phyloP scores from a whole-genome alignment of 768 basidiomycete species.

The Peribolospora baueri region DNA sequence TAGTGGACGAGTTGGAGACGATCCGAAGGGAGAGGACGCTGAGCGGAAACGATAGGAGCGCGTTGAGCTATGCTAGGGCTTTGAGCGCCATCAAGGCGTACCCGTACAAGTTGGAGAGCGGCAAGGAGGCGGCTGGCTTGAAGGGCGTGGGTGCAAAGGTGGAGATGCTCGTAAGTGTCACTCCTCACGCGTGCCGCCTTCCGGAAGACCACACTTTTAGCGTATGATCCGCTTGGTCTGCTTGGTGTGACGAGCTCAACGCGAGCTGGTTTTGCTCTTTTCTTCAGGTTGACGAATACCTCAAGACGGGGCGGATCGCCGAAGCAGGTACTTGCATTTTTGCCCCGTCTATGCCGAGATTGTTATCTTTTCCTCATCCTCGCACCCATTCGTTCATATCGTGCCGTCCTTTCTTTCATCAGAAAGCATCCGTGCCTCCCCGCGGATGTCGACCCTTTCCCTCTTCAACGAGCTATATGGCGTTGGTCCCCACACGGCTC shows the following conservation, averaged over 20 bases:
- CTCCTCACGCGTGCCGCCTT: background rate
- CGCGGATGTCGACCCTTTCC: constrained; percentile 34
- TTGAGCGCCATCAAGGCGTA: constrained; percentile 26
- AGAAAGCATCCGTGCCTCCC: constrained; percentile 29
- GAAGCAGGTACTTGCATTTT: constrained; percentile 30
- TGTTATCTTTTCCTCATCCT: no score
- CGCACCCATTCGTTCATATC: background rate
- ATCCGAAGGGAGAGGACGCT: constrained; percentile 1
- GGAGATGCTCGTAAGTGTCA: constrained; percentile 15
- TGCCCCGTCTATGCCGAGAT: background rate
- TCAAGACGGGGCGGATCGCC: constrained; percentile 30
- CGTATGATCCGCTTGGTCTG: no score
- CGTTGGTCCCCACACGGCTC: constrained; percentile 47
- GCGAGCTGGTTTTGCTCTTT: no score
- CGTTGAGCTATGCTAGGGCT: constrained; percentile 45
- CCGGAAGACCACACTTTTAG: background rate
- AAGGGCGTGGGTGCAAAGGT: constrained; percentile 22
- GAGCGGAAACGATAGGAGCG: constrained; percentile 25
- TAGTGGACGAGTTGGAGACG: constrained; percentile 5
- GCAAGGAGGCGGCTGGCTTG: constrained; percentile 15
- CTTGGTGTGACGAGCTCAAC: no score
- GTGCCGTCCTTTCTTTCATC: background rate
- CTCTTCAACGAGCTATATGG: constrained; percentile 42
- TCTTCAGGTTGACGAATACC: constrained; percentile 37
- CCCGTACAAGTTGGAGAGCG: constrained; percentile 17